Conservation (phyloP, 2,329 filamentous ascomycete genomes). For the Didymella keratinophila region DNA sequence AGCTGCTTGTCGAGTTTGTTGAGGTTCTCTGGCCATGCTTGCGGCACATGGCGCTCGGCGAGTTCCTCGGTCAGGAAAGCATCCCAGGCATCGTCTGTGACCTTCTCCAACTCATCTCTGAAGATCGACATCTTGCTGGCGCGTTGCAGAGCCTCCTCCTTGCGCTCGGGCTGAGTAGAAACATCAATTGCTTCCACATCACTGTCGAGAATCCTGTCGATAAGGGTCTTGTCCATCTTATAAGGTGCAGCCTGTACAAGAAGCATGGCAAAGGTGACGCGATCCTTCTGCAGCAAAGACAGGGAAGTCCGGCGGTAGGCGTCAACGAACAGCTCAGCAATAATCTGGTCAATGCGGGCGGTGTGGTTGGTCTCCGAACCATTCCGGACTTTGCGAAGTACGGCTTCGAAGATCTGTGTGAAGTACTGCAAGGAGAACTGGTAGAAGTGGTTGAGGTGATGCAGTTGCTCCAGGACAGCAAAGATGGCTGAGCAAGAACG, state of each 20-base stretch:
- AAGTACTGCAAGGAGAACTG: slow-evolving; percentile 99
- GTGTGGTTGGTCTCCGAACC: slow-evolving; percentile 78
- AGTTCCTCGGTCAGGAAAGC: slow-evolving; percentile 84
- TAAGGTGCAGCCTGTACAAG: slow-evolving; percentile 96
- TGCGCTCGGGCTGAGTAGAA: slow-evolving; percentile 70
- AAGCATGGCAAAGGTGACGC: slow-evolving; percentile 92
- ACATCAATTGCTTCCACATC: slow-evolving; percentile 79
- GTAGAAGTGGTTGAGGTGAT: slow-evolving; percentile 99
- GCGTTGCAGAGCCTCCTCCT: slow-evolving; percentile 72
- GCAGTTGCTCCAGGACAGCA: slow-evolving; percentile 93
- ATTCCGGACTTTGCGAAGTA: slow-evolving; percentile 81
- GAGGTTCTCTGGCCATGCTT: slow-evolving; percentile 72
- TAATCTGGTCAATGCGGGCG: slow-evolving; percentile 84
- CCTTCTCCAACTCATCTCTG: slow-evolving; percentile 72
- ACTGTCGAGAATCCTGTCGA: slow-evolving; percentile 86
- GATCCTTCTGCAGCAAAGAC: slow-evolving; percentile 90
- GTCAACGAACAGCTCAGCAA: slow-evolving; percentile 88
- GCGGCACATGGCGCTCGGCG: slow-evolving; percentile 83
- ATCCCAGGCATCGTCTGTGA: slow-evolving; percentile 74
- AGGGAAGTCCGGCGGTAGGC: slow-evolving; percentile 94
- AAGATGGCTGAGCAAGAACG: slow-evolving; percentile 97
- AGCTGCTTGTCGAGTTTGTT: slow-evolving; percentile 78
- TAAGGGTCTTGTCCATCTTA: slow-evolving; percentile 88
- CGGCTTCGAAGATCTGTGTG: slow-evolving; percentile 94
- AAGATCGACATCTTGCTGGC: slow-evolving; percentile 75